A percentile compares a stretch with the other conserved stretches of the same genome.
These are phyloP conservation scores for Globisporangium okanoganense DNA, from an alignment of 352 stramenopile species.

Conservation along the genomic window DNA sequence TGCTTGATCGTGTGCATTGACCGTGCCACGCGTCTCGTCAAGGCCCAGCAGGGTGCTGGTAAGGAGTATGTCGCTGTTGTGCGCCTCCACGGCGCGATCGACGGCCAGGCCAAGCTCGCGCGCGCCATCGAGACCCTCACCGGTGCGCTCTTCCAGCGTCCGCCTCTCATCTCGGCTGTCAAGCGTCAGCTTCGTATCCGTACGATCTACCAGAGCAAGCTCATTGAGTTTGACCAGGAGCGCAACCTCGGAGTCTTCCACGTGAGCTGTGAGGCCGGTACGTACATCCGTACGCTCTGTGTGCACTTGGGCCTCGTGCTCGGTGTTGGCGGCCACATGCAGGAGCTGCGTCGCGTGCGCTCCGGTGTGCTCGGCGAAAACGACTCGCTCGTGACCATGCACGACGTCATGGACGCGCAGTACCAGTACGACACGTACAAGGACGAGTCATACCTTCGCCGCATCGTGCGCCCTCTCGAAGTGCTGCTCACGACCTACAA, in stretches of 20 bases:
- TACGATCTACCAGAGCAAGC: constrained; percentile 99
- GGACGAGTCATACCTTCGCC: constrained; percentile 98
- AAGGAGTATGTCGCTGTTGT: constrained; percentile 99
- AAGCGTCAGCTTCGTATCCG: constrained; percentile 99
- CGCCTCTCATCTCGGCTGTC: constrained; percentile 99
- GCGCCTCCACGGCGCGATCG: constrained; percentile 95
- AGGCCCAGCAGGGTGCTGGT: constrained; percentile 93
- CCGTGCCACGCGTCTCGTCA: constrained; percentile 93
- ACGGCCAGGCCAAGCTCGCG: constrained; percentile 89
- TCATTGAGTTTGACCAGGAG: constrained; percentile 99
- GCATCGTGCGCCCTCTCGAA: constrained; percentile 98
- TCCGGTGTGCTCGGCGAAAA: constrained; percentile 95
- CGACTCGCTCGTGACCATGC: constrained; percentile 99
- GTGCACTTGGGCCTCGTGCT: constrained; percentile 98
- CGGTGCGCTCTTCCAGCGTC: constrained; percentile 99
- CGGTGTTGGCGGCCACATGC: constrained; percentile 99
- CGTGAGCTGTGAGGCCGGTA: constrained; percentile 97
- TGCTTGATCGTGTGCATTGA: constrained; percentile 99
- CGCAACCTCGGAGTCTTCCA: constrained; percentile 98
- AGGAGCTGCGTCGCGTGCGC: constrained; percentile 97
- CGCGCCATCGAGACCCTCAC: constrained; percentile 98
- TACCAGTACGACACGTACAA: constrained; percentile 99
- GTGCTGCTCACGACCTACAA: constrained; percentile 99
- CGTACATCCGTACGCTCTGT: constrained; percentile 99
- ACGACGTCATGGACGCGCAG: constrained; percentile 99